Base-by-base conservation (phyloP, 2,329 filamentous ascomycete species). In the Paracoccidioides brasiliensis region DNA sequence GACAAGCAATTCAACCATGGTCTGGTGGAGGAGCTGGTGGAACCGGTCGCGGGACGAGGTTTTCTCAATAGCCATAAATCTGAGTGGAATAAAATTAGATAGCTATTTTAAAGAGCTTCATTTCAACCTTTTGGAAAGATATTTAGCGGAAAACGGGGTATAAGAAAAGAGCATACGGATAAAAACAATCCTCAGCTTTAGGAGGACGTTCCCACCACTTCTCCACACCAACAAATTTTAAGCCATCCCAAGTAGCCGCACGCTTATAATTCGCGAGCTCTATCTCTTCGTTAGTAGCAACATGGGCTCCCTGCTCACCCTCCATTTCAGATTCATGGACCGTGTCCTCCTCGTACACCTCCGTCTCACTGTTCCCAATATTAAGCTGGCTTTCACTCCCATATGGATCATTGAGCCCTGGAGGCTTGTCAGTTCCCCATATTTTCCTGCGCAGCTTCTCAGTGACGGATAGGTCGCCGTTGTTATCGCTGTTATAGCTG, bases 1-100 rank as follows among this genome's bases (percentile, higher is more conserved):
- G 3, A 78, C 67, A 57, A 76, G 75, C 4, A 80, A 67, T 63
- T 85, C 81, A 4, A 83, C 75, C 9, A 79, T 69, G 3, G 80
- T 76, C 58, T 79, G 75, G 58, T 80, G 78, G 43, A 83, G 72
- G 37, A 76, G 72, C 45, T 64, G 67, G 43, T 69, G 62, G 55
- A 75, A 59, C 33, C 71, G 64, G 5, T 68, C 63, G 8, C 61
- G 60, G 54, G 73, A 65, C 5, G 62, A 65, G 43, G 70, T 57
- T 55, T 67, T 70, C 43, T 70, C 64, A 43, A 62, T 59, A 9
- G 70, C 65, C 56, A 72, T 61, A 61, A 78, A 69, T 12, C 67
- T 69, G 51, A 5, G 46, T 38, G 43, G 33, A 42, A n/a, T 52
- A 6, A 6, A 35, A 42, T 52, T 33, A 56, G 30, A 41, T 54